Conservation (phyloP, 257 asterid genomes). For the Ballota nigra region DNA sequence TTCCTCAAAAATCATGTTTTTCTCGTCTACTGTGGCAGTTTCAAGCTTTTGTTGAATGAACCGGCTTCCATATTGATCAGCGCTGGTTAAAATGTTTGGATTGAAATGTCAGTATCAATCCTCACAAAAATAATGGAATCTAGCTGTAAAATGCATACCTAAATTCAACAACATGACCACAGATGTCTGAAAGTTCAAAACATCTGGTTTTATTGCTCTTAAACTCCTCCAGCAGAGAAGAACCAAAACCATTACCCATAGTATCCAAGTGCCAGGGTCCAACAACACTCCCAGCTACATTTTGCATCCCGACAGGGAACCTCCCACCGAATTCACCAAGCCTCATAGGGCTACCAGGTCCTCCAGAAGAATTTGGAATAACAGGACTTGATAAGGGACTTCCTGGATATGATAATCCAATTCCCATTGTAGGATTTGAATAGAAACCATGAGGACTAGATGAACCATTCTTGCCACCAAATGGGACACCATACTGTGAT, state of each 20-base stretch:
- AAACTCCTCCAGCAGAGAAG: constrained; percentile 88
- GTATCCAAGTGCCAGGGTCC: constrained; percentile 74
- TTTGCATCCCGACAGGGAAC: constrained; percentile 65
- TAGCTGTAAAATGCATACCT: constrained; percentile 44
- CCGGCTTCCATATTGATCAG: constrained; percentile 97
- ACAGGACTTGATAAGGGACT: constrained; percentile 70
- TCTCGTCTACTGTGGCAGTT: constrained; percentile 87
- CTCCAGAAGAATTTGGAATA: constrained; percentile 58
- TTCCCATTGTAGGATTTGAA: constrained; percentile 61
- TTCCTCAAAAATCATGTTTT: constrained; percentile 87
- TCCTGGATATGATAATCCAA: constrained; percentile 83
- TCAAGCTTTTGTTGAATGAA: constrained; percentile 96
- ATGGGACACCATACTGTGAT: constrained; percentile 63
- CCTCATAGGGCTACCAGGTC: constrained; percentile 85
- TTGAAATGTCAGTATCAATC: constrained; percentile 21
- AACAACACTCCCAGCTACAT: constrained; percentile 27
- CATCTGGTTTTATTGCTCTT: constrained; percentile 86
- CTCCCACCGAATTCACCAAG: constrained; percentile 69
- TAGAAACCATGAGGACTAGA: constrained; percentile 78
- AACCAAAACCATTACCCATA: constrained; percentile 55
- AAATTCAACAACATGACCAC: constrained; percentile 94
- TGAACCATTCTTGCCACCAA: constrained; percentile 44
- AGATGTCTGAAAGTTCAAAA: constrained; percentile 85
- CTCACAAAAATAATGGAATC: not conserved
- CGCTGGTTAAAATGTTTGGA: constrained; percentile 37